A percentile compares a stretch with the other conserved stretches of the same genome.
These are phyloP conservation scores for Podospora australis DNA, from an alignment of 495 filamentous ascomycete genomes.

Conservation along the genomic window DNA sequence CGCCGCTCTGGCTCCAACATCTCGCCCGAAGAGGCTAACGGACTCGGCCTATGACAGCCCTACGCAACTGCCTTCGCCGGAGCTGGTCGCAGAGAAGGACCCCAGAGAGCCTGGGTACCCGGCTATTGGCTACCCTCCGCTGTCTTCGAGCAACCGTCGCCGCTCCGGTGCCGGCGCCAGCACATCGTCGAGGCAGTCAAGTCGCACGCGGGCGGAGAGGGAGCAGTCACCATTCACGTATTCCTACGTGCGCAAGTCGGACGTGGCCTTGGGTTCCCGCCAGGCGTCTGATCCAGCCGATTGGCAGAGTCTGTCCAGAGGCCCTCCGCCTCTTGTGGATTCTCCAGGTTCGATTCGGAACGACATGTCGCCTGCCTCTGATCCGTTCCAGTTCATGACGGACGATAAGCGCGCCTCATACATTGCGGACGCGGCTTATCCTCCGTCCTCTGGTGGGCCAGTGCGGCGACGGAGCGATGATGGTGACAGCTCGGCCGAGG, in stretches of 20 bases:
- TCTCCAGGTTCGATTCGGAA: slow-evolving; percentile 10
- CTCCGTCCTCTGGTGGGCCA: no score
- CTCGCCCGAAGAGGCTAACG: slow-evolving; percentile 14
- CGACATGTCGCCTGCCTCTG: slow-evolving; percentile 10
- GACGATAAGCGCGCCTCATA: slow-evolving; percentile 26
- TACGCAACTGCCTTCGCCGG: slow-evolving; percentile 3
- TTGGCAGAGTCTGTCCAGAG: slow-evolving; percentile 8
- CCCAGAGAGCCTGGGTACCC: slow-evolving; percentile 18
- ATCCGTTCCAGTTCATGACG: slow-evolving; percentile 40
- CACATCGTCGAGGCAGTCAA: slow-evolving; percentile 17
- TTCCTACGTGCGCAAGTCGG: slow-evolving; percentile 28
- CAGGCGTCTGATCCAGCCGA: slow-evolving; percentile 29
- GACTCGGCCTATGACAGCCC: no score
- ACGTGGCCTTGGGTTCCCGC: slow-evolving; percentile 12
- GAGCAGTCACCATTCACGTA: slow-evolving; percentile 37
- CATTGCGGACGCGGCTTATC: slow-evolving; percentile 13
- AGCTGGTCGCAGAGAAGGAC: slow-evolving; percentile 12
- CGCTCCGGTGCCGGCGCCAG: slow-evolving; percentile 28
- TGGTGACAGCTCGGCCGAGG: no score
- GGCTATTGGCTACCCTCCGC: slow-evolving; percentile 34
- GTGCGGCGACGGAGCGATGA: no score
- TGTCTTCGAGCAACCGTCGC: slow-evolving; percentile 23
- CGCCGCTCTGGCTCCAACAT: slow-evolving; percentile 28
- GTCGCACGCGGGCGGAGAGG: slow-evolving; percentile 18
- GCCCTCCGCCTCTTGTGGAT: background rate